These are phyloP conservation scores for Leccinum rimulosum DNA, from an alignment of 768 basidiomycete genomes.

Conservation along the genomic window DNA sequence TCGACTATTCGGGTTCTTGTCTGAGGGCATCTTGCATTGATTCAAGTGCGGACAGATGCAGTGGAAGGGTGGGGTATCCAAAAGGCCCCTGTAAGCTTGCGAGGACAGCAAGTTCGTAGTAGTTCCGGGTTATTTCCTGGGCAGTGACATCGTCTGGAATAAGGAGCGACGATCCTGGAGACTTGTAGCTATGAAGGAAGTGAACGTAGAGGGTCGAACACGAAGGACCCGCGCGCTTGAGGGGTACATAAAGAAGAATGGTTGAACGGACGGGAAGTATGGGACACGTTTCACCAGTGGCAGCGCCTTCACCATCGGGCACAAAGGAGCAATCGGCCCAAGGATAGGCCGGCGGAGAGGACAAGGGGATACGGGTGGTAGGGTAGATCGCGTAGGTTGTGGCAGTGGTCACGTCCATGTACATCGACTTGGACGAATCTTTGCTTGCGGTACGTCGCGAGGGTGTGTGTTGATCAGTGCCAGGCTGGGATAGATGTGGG, in stretches of 20 bases:
- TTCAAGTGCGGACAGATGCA: constrained; percentile 73
- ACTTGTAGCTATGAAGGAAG: constrained; percentile 51
- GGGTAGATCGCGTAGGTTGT: constrained; percentile 53
- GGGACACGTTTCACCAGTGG: constrained; percentile 29
- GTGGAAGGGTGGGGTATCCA: constrained; percentile 56
- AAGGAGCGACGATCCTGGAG: constrained; percentile 38
- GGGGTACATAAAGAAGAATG: constrained; percentile 55
- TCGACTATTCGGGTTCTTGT: constrained; percentile 26
- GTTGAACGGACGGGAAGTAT: constrained; percentile 58
- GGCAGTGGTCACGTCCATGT: constrained; percentile 35
- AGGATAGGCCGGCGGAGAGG: constrained; percentile 33
- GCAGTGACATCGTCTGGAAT: constrained; percentile 33
- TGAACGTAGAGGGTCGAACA: constrained; percentile 57
- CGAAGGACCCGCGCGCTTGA: constrained; percentile 38
- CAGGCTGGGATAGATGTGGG: constrained; percentile 32
- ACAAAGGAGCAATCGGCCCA: constrained; percentile 30
- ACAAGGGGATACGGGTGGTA: constrained; percentile 40
- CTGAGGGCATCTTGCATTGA: constrained; percentile 48
- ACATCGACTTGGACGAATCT: constrained; percentile 29
- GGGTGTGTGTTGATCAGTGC: constrained; percentile 22
- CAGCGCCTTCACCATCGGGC: constrained; percentile 30
- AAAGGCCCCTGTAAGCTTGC: constrained; percentile 42
- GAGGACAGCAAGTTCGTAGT: constrained; percentile 66
- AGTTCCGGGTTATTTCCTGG: constrained; percentile 65
- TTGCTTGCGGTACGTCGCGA: constrained; percentile 32